A percentile compares a stretch with the other conserved stretches of the same genome.
phyloP scores from a whole-genome alignment of 164 flowering plant genomes.

The Pachysandra terminalis region DNA sequence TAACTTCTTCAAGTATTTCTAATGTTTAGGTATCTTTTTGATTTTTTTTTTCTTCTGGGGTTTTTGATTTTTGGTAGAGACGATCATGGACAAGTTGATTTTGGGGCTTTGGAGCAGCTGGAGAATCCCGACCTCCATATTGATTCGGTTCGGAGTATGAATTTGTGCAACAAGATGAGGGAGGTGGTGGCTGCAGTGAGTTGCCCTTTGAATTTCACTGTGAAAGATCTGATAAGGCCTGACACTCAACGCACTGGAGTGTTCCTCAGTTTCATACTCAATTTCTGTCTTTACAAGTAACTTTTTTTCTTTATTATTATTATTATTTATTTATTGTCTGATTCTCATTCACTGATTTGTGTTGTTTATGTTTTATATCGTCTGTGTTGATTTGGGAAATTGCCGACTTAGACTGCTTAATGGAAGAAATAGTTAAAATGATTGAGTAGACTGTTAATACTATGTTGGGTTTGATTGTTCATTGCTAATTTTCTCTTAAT shows the following conservation, averaged over 20 bases:
- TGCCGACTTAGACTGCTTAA: too few relatives aligned
- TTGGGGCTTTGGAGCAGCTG: conserved; percentile 59
- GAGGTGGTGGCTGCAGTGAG: conserved; percentile 40
- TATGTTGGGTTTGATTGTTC: too few relatives aligned
- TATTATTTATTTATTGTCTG: neutral
- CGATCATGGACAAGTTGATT: conserved; percentile 64
- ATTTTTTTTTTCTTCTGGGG: neutral
- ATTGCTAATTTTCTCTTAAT: too few relatives aligned
- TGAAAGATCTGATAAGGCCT: conserved; percentile 64
- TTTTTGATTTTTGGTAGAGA: conserved; percentile 41
- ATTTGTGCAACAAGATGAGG: conserved; percentile 51
- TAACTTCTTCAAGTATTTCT: neutral
- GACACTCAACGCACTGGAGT: conserved; percentile 45
- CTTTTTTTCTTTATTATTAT: neutral
- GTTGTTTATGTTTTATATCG: neutral
- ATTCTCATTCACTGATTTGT: neutral
- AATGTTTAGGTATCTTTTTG: neutral
- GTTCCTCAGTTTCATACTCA: conserved; percentile 65
- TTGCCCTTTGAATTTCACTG: conserved; percentile 51
- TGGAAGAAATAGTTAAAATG: too few relatives aligned
- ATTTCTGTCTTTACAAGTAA: conserved; percentile 70
- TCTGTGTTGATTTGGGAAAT: neutral
- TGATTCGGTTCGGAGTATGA: conserved; percentile 47
- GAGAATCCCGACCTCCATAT: conserved; percentile 76
- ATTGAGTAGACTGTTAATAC: too few relatives aligned